These are phyloP conservation scores for Skeletonema menzelii DNA, from an alignment of 108 stramenopile species.

Conservation along the genomic window DNA sequence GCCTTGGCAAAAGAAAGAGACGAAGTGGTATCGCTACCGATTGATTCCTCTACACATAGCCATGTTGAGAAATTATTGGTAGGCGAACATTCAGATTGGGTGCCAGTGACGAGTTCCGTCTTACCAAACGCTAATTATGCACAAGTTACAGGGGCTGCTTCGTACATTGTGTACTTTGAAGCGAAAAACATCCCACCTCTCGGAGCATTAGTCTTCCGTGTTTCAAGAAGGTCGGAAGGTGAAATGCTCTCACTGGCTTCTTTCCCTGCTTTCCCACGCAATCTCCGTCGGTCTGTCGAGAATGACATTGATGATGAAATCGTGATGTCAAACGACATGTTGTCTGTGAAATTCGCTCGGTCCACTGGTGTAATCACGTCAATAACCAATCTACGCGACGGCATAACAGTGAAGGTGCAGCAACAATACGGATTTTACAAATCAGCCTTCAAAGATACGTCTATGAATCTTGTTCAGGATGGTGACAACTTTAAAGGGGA, in stretches of 20 bases:
- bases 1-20: constrained; percentile 56
- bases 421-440: constrained; percentile 80
- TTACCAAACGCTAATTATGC: constrained; percentile 42
- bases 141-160: constrained; percentile 17
- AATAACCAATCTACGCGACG: constrained; percentile 21
- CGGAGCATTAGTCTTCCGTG: constrained; percentile 44
- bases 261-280: not conserved
- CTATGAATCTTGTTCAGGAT: not conserved
- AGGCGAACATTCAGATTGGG: constrained; percentile 15
- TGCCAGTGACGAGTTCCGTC: constrained; percentile 6
- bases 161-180: constrained; percentile 30
- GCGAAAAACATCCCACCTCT: constrained; percentile 46
- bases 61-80: constrained; percentile 32
- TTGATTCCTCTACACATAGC: constrained; percentile 41
- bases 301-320: constrained; percentile 11
- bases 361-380: constrained; percentile 49
- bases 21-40: constrained; percentile 69
- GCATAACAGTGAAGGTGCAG: constrained; percentile 31
- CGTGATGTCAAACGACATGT: constrained; percentile 25
- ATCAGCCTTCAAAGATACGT: constrained; percentile 35
- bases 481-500: constrained; percentile 18
- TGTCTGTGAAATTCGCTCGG: constrained; percentile 27
- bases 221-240: constrained; percentile 22
- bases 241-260: not conserved
- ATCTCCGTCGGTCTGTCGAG: not conserved